These are phyloP conservation scores for Xylaria polymorpha DNA, from an alignment of 2,329 filamentous ascomycete species.

Conservation along the genomic window DNA sequence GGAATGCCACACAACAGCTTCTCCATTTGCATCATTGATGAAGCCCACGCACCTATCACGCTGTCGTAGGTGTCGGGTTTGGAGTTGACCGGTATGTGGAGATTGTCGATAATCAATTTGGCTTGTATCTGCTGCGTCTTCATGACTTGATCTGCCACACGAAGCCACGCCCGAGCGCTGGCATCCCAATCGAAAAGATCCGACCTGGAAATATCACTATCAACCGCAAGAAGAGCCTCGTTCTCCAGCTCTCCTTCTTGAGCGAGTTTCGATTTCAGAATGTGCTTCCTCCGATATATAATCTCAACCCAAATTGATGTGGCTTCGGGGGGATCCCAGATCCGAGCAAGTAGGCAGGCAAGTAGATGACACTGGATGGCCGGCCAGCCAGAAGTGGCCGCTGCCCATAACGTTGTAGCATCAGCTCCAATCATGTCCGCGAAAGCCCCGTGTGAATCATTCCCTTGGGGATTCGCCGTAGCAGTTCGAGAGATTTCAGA, in stretches of 20 bases:
- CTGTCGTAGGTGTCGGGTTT: conserved; percentile 16
- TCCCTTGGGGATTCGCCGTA: conserved; percentile 13
- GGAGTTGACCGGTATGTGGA: conserved; percentile 4
- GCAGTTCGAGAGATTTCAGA: conserved; percentile 33
- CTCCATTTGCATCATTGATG: conserved; percentile 17
- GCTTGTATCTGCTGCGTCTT: conserved; percentile 8
- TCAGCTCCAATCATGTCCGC: conserved; percentile 30
- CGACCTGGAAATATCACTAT: conserved; percentile 5
- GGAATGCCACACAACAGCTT: conserved; percentile 14
- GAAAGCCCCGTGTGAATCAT: conserved; percentile 25
- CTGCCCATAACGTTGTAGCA: conserved; percentile 39
- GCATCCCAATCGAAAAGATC: conserved; percentile 19
- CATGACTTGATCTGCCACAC: background rate
- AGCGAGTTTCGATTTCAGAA: background rate
- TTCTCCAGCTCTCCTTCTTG: conserved; percentile 7
- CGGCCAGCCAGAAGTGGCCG: conserved; percentile 34
- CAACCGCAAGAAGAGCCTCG: background rate
- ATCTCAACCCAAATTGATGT: conserved; percentile 40
- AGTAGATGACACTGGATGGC: conserved; percentile 35
- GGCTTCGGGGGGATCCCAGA: conserved; percentile 35
- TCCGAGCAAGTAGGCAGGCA: conserved; percentile 39
- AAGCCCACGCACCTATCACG: conserved; percentile 21
- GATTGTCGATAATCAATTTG: conserved; percentile 2
- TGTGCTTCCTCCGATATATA: conserved; percentile 23
- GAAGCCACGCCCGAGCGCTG: conserved; percentile 16